A percentile compares a stretch with the other conserved stretches of the same genome.
These are phyloP conservation scores for Astrothelium macrocarpum DNA, from an alignment of 495 filamentous ascomycete genomes.

Conservation along the genomic window DNA sequence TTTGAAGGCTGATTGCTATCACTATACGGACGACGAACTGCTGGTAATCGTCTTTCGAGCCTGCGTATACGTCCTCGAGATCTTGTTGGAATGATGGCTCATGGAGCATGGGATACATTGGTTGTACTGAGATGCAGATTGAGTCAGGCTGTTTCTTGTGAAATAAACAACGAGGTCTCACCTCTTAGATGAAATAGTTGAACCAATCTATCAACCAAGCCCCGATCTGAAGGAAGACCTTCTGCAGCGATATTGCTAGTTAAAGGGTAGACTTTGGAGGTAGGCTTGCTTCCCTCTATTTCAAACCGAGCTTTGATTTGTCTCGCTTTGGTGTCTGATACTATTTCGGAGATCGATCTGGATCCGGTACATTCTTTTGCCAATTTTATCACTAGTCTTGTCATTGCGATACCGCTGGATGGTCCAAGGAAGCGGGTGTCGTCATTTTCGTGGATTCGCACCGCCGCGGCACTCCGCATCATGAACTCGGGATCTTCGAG, in stretches of 20 bases:
- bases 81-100: slow-evolving; percentile 69
- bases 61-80: slow-evolving; percentile 67
- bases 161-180: slow-evolving; percentile 30
- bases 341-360: slow-evolving; percentile 76
- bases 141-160: slow-evolving; percentile 1
- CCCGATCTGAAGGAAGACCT: slow-evolving; percentile 50
- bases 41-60: slow-evolving; percentile 63
- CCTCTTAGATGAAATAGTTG: slow-evolving; percentile 74
- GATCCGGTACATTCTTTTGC: slow-evolving; percentile 79
- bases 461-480: slow-evolving; percentile 70
- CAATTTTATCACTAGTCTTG: slow-evolving; percentile 85
- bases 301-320: slow-evolving; percentile 49
- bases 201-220: slow-evolving; percentile 61
- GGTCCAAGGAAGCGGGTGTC: slow-evolving; percentile 83
- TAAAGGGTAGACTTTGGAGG: slow-evolving; percentile 64
- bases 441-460: slow-evolving; percentile 69
- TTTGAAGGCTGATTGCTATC: slow-evolving; percentile 85
- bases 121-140: slow-evolving; percentile 52
- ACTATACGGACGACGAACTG: slow-evolving; percentile 84
- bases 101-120: slow-evolving; percentile 75
- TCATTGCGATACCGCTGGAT: slow-evolving; percentile 89
- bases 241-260: slow-evolving; percentile 64
- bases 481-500: slow-evolving; percentile 63
- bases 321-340: slow-evolving; percentile 57
- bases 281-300: slow-evolving; percentile 49